Conservation (phyloP, 805 yeast species). For the Myxozyma neotropica region DNA sequence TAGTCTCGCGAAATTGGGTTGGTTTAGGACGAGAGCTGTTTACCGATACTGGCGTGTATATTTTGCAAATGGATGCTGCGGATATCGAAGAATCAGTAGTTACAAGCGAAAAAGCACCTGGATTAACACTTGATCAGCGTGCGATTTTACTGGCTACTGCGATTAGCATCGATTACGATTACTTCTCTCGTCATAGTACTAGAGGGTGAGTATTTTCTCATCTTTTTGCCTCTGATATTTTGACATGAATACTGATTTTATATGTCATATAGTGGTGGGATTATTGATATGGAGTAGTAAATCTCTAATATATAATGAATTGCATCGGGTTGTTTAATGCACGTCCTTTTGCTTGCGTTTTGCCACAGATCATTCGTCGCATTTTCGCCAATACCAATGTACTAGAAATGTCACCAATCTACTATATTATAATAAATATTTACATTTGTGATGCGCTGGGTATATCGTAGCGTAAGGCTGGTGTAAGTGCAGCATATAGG, state of each 20-base stretch:
- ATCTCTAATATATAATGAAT: background rate
- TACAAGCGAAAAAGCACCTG: constrained; percentile 37
- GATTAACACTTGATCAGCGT: constrained; percentile 73
- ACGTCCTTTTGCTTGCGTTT: no score
- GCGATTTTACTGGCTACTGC: constrained; percentile 87
- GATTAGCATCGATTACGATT: constrained; percentile 91
- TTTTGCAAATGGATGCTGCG: constrained; percentile 75
- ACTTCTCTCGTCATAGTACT: constrained; percentile 68
- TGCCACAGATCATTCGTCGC: no score
- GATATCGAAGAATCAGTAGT: constrained; percentile 51
- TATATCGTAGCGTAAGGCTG: no score
- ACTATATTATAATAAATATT: no score
- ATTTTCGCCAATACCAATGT: no score
- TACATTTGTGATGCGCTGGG: no score
- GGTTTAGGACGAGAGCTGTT: constrained; percentile 91
- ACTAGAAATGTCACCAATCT: no score
- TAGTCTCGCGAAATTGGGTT: constrained; percentile 91
- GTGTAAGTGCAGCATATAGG: no score
- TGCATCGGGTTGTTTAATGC: background rate
- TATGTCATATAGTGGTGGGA: constrained; percentile 5
- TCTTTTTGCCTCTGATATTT: background rate
- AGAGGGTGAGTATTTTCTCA: constrained; percentile 11
- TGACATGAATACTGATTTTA: background rate
- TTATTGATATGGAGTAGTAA: constrained; percentile 4
- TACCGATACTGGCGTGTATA: constrained; percentile 93